Base-by-base conservation (phyloP, 345 rosid species). In the Euphorbia lathyris region DNA sequence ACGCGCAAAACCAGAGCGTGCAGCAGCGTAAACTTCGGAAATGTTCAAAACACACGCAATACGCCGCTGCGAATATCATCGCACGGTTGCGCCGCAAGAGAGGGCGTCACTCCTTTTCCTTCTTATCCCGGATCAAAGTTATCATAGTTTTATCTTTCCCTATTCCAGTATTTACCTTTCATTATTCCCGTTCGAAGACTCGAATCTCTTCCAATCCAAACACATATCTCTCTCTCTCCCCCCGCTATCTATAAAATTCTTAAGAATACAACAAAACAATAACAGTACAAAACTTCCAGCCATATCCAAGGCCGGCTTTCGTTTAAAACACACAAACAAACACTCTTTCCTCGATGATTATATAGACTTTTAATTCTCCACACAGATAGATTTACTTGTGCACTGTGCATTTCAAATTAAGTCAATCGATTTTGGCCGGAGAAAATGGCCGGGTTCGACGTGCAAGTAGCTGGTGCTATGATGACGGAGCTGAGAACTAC, bases 401-500 rank as follows among this genome's bases (percentile, higher is more conserved):
- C 5, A 47, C 23, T 6, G 56, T 51, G 56, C 25, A 19, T 19
- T 47, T 47, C 52, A 40, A 40, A 40, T 40, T 47, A 17, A 14
- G n/a, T 36, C 32, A 10, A 56, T 58, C 20, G 62, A 14, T 27
- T 58, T 27, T 30, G 5, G 43, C 11, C 9, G 7, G 9, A 5
- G 64, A 27, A 43, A 10, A 56, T 4, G 58, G 53, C 55, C 72
- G 63, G 50, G 51, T 64, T 65, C 76, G 91, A 82, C n/a, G 65
- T 32, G 52, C 83, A 56, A 62, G 88, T 87, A 9, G 97, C 90
- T 55, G 58, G 23, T 66, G 63, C 58, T 52, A 25, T 94, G 57
- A 76, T 86, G 74, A 73, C 71, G 76, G 87, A 83, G 76, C 79
- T 94, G 51, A 80, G 89, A 50, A 75, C 50, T 59, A 78, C 74